Evolutionary conservation across 202 grass and related monocot species (phyloP).

Genomic region (Digitaria exilis): DNA sequence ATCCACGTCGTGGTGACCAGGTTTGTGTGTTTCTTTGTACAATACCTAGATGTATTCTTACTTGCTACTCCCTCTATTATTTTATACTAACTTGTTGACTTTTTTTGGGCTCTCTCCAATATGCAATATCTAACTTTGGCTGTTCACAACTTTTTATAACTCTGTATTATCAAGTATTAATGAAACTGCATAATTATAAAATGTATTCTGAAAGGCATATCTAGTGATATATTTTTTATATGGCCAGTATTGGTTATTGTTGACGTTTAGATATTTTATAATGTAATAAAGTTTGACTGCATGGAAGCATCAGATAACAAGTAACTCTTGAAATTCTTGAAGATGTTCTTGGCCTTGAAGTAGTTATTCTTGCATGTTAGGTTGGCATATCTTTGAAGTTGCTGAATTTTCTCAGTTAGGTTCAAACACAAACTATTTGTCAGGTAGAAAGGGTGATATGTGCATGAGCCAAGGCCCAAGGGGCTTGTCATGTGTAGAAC

Average conservation of each 20-base stretch:
- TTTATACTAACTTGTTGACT: not conserved
- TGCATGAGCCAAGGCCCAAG: not conserved
- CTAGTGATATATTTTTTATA: not conserved
- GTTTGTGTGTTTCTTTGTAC: conserved; percentile 33
- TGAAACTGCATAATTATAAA: not conserved
- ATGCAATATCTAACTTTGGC: not conserved
- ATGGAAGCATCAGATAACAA: not conserved
- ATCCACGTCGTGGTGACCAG: conserved; percentile 95
- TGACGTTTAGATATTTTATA: not conserved
- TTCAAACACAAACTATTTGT: not conserved
- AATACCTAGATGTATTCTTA: conserved; percentile 11
- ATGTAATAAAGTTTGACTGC: not conserved
- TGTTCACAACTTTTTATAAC: not conserved
- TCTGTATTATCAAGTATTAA: not conserved
- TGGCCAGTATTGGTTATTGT: not conserved
- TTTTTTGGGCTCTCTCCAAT: not conserved
- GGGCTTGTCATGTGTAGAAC: not conserved
- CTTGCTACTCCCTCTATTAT: not conserved
- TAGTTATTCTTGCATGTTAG: not conserved
- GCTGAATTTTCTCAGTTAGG: not conserved
- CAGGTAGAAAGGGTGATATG: not conserved
- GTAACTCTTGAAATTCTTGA: not conserved
- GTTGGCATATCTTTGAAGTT: not conserved
- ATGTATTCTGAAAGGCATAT: not conserved
- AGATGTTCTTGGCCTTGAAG: not conserved